A percentile compares a stretch with the other conserved stretches of the same genome.
These are phyloP conservation scores for Asterochloris sp. DNA, from an alignment of 139 green algal species.

Conservation along the genomic window DNA sequence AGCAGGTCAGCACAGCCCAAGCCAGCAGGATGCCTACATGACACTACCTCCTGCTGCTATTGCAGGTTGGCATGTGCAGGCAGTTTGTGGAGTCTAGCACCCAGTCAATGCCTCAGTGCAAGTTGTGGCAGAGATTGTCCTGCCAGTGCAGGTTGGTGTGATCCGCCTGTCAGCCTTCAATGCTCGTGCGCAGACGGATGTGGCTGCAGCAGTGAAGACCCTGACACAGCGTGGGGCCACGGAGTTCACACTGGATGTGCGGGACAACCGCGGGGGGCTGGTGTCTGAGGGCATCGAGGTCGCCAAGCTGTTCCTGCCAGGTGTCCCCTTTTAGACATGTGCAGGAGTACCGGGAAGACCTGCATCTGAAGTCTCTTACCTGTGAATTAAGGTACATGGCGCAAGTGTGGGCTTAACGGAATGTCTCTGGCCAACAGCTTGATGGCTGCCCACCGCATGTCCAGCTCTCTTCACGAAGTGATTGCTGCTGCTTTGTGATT, in stretches of 20 bases:
- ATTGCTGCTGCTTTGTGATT: no score
- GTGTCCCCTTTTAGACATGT: conserved; percentile 7
- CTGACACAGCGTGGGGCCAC: conserved; percentile 53
- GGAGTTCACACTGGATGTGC: conserved; percentile 85
- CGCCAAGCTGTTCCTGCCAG: conserved; percentile 78
- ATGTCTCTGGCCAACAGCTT: background rate
- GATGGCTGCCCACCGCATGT: background rate
- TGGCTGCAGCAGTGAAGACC: conserved; percentile 55
- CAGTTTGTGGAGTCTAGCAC: no score
- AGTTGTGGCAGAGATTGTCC: no score
- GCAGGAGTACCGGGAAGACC: background rate
- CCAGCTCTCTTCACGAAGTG: no score
- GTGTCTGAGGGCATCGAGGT: conserved; percentile 89
- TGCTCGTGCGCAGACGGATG: conserved; percentile 56
- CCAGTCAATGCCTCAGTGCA: no score
- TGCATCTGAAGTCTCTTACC: background rate
- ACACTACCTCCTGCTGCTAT: no score
- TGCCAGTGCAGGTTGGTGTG: conserved; percentile 15
- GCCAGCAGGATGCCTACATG: no score
- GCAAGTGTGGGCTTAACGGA: no score
- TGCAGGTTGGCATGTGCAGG: no score
- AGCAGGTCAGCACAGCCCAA: no score
- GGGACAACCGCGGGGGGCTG: conserved; percentile 91
- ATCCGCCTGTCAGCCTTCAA: conserved; percentile 21
- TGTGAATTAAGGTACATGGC: background rate